Evolutionary conservation across 345 rosid species (phyloP), one percentile per base, ranked within the genome.

Genomic region (Eutrema yunnanense): DNA sequence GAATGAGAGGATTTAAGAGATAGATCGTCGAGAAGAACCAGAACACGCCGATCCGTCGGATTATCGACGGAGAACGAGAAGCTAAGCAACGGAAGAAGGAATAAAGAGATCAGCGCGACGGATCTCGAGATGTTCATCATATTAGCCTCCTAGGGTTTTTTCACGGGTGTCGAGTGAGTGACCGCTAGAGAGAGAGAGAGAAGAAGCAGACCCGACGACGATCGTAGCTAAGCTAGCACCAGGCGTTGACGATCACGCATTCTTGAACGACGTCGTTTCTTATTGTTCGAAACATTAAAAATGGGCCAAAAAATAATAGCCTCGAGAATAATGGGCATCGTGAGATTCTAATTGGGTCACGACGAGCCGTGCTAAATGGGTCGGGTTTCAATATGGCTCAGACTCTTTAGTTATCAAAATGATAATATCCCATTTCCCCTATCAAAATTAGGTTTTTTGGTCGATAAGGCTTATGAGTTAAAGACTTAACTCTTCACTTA

Each of bases 1-100:
- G 95, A 85, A 76, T 85, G 90, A 29, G 88, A 82, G 26, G 90
- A 85, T 73, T 81, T 84, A 52, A 86, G 77, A 30, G 95, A 81
- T 55, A 84, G 69, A 67, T 88, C 89, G 57, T 88, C 95, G 53
- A 86, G 84, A 8, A 88, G 61, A 9, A 86, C 89, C 14, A 88
- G 57, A 38, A 86, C 70, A 22, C 87, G 84, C 63, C 87, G 88
- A 73, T 81, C 88, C 30, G 82, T 73, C 19, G 84, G 86, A 40
- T 75, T 75, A 12, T 81, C 89, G 50, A 84, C 78, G 27, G 89
- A 82, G 84, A 88, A 88, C 1, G 90, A 80, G 75, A 64, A 69
- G 52, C 76, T 82, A 16, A 83, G 48, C 53, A 83, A 8, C 2
- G 86, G 85, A 16, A 84, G 75, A 34, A 84, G 74, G 3, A 65